Percentiles rank a stretch among this genome's conserved stretches.
These are phyloP conservation scores for Vinca minor DNA, from an alignment of 257 asterid species.

Conservation along the genomic window DNA sequence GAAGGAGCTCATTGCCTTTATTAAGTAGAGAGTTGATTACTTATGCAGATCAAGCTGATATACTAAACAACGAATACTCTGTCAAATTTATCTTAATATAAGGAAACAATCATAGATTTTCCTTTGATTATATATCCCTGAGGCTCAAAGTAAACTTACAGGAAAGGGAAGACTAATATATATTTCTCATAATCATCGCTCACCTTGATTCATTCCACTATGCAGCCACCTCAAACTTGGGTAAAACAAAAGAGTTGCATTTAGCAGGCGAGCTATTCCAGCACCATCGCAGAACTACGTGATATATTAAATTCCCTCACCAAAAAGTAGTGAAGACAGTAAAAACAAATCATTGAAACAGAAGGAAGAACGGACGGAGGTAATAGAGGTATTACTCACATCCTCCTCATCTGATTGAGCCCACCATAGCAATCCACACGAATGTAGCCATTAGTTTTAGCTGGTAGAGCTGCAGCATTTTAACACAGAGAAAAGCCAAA, in stretches of 20 bases:
- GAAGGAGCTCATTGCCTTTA: slow-evolving; percentile 65
- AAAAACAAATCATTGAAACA: background rate
- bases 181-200: slow-evolving; percentile 1
- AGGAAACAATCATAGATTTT: background rate
- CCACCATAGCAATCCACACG: slow-evolving; percentile 99
- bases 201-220: slow-evolving; percentile 98
- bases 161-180: too few relatives aligned
- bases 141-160: too few relatives aligned
- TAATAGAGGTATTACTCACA: slow-evolving; percentile 40
- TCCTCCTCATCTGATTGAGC: slow-evolving; percentile 99
- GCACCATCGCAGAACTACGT: slow-evolving; percentile 92
- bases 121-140: background rate
- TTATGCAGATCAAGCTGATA: too few relatives aligned
- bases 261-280: slow-evolving; percentile 90
- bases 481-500: slow-evolving; percentile 87
- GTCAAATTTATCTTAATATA: background rate
- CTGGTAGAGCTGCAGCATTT: slow-evolving; percentile 95
- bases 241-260: slow-evolving; percentile 93
- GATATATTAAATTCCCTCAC: background rate
- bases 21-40: slow-evolving; percentile 46
- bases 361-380: too few relatives aligned
- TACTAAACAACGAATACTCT: background rate
- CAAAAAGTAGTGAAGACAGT: background rate
- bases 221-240: slow-evolving; percentile 93
- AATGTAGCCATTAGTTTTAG: slow-evolving; percentile 69